Evolutionary conservation across 2,329 filamentous ascomycete genomes (phyloP).

Genomic region (Cordyceps fumosorosea): DNA sequence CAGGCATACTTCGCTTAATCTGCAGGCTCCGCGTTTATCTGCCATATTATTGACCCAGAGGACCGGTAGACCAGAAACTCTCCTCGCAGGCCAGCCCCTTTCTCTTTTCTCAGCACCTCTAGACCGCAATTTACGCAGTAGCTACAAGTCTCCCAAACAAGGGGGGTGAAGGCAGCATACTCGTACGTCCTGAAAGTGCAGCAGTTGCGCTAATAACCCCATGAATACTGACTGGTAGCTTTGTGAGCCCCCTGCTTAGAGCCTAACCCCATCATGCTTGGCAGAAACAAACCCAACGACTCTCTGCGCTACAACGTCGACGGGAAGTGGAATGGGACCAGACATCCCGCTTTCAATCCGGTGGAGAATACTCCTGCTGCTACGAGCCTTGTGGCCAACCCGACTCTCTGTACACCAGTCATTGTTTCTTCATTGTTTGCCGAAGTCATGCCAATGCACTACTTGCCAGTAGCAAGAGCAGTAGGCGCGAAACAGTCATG

Average conservation of each 20-base stretch:
- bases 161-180: background rate
- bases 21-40: background rate
- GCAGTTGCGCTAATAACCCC: background rate
- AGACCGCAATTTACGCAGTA: background rate
- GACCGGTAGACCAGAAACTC: background rate
- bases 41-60: background rate
- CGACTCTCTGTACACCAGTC: background rate
- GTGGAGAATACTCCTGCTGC: background rate
- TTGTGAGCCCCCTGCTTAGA: background rate
- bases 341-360: background rate
- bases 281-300: background rate
- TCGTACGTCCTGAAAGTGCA: background rate
- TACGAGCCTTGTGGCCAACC: background rate
- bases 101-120: background rate
- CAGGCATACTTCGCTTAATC: background rate
- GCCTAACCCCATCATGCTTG: background rate
- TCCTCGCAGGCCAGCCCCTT: background rate
- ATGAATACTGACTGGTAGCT: background rate
- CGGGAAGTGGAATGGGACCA: constrained; percentile 5
- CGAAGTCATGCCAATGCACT: background rate
- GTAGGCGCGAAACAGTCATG: too few relatives aligned
- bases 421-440: background rate
- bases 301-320: constrained; percentile 1
- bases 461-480: background rate
- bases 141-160: background rate